These are phyloP conservation scores for Pyrus bretschneideri DNA, from an alignment of 306 rosid species.

Conservation along the genomic window DNA sequence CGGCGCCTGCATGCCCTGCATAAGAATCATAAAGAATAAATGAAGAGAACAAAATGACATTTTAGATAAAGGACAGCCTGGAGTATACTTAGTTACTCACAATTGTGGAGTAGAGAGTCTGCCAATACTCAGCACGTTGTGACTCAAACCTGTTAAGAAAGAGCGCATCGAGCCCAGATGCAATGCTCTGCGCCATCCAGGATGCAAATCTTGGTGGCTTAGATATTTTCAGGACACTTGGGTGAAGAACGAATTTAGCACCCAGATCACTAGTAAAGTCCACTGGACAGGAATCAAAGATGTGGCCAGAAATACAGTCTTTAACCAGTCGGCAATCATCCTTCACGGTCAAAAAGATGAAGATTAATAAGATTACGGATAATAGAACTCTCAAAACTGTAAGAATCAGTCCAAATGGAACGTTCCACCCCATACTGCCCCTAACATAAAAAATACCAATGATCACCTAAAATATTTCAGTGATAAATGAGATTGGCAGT, in stretches of 20 bases:
- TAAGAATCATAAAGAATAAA: constrained; percentile 15
- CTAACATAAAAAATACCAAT: neutral
- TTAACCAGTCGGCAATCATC: constrained; percentile 68
- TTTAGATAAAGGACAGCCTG: neutral
- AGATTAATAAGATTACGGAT: neutral
- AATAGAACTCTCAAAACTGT: neutral
- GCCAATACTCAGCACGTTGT: constrained; percentile 95
- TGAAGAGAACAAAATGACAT: neutral
- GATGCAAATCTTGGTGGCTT: constrained; percentile 73
- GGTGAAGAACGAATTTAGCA: constrained; percentile 73
- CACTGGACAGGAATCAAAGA: constrained; percentile 94
- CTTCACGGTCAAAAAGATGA: constrained; percentile 33
- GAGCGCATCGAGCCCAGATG: constrained; percentile 86
- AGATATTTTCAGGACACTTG: constrained; percentile 63
- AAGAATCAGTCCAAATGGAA: neutral
- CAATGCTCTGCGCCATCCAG: constrained; percentile 67
- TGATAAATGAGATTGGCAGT: neutral
- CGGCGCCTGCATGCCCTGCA: constrained; percentile 84
- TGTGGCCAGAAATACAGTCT: constrained; percentile 74
- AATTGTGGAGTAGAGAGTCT: constrained; percentile 71
- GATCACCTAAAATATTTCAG: neutral
- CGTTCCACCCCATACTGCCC: neutral
- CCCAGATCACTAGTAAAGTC: constrained; percentile 96
- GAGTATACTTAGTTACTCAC: constrained; percentile 39
- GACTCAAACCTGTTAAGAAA: constrained; percentile 84